phyloP scores from a whole-genome alignment of 192 early-diverging fungal species.

The Rhizoclosmatium sp. region DNA sequence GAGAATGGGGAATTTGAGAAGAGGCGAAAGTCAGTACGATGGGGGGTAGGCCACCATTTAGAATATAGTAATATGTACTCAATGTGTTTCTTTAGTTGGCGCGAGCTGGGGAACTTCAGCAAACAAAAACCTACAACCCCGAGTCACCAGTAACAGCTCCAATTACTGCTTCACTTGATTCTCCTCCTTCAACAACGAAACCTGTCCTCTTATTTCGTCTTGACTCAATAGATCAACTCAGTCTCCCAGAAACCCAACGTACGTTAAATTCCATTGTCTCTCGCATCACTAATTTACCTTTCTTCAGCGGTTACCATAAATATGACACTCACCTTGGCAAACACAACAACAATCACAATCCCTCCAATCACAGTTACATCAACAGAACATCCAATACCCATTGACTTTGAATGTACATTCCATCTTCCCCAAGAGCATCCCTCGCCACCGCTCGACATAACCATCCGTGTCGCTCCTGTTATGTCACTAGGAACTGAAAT shows the following conservation, averaged over 20 bases:
- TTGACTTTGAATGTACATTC: slow-evolving; percentile 32
- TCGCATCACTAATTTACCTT: neutral
- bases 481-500: neutral
- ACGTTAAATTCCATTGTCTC: neutral
- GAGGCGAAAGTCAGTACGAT: slow-evolving; percentile 17
- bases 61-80: neutral
- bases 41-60: slow-evolving; percentile 18
- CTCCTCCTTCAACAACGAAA: no score
- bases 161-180: no score
- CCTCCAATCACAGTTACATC: slow-evolving; percentile 10
- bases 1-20: neutral
- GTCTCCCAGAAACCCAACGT: slow-evolving; percentile 31
- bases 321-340: slow-evolving; percentile 24
- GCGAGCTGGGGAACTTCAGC: slow-evolving; percentile 12
- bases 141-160: slow-evolving; percentile 3
- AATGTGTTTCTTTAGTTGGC: slow-evolving; percentile 13
- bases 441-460: slow-evolving; percentile 22
- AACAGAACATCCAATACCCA: neutral
- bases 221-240: slow-evolving; percentile 10
- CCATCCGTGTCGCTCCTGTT: slow-evolving; percentile 16
- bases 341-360: slow-evolving; percentile 19
- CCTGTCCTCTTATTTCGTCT: slow-evolving; percentile 24
- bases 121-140: slow-evolving; percentile 30
- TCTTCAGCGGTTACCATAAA: slow-evolving; percentile 14
- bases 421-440: neutral